Evolutionary conservation across 306 rosid species (phyloP).

Genomic region (Luffa acutangula): DNA sequence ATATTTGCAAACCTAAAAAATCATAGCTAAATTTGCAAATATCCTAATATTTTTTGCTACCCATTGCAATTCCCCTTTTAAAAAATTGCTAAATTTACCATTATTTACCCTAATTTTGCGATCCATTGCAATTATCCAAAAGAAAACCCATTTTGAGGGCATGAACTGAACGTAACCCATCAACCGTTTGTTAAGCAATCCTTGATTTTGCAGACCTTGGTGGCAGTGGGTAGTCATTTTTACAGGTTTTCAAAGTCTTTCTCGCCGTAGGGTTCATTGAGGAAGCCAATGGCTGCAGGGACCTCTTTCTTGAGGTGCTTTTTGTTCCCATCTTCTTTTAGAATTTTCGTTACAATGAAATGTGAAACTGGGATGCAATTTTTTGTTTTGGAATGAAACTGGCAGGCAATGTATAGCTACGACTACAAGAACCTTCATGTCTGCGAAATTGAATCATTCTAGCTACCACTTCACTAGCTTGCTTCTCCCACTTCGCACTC

Average conservation of each 20-base stretch:
- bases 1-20: too few species aligned
- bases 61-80: too few species aligned
- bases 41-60: too few species aligned
- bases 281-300: conserved; percentile 38
- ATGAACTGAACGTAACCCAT: not conserved
- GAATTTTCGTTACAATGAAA: not conserved
- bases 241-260: not conserved
- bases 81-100: too few species aligned
- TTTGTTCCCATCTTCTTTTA: not conserved
- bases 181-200: not conserved
- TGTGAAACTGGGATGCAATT: not conserved
- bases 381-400: conserved; percentile 2
- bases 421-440: conserved; percentile 33
- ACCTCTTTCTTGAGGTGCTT: conserved; percentile 37
- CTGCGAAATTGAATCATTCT: conserved; percentile 32
- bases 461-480: conserved; percentile 21
- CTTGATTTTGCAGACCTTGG: not conserved
- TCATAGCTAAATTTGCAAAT: too few species aligned
- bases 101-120: too few species aligned
- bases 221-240: not conserved
- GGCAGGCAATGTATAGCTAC: conserved; percentile 37
- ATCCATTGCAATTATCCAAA: too few species aligned
- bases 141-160: not conserved
- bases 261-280: not conserved
- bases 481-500: conserved; percentile 22